phyloP scores from a whole-genome alignment of 2,329 filamentous ascomycete species.

The Talaromyces sp. region DNA sequence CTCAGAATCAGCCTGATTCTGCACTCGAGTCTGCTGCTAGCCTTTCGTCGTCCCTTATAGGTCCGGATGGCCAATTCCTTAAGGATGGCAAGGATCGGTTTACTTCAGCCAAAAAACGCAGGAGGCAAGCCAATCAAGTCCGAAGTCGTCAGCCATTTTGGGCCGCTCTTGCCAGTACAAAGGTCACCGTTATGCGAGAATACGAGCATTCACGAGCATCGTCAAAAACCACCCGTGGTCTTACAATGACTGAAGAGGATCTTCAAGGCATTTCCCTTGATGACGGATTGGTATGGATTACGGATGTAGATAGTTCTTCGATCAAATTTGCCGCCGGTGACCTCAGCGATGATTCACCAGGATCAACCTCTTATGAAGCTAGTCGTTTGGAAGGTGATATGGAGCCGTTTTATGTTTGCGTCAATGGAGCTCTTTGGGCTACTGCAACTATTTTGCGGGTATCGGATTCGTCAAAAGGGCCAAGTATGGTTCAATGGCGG shows the following conservation, averaged over 20 bases:
- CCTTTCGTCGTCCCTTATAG: conserved; percentile 41
- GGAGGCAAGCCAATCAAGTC: conserved; percentile 88
- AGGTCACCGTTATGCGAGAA: conserved; percentile 93
- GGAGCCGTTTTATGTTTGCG: conserved; percentile 66
- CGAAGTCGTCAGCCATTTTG: conserved; percentile 89
- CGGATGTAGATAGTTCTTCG: conserved; percentile 48
- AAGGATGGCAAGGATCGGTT: conserved; percentile 61
- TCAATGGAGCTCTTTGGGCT: conserved; percentile 68
- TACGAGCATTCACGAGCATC: conserved; percentile 71
- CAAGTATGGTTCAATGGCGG: conserved; percentile 54
- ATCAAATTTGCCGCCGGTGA: conserved; percentile 53
- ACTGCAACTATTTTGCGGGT: conserved; percentile 58
- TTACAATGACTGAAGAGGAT: conserved; percentile 47
- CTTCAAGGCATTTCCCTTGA: conserved; percentile 45
- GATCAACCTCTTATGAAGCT: conserved; percentile 32
- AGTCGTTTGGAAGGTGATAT: conserved; percentile 35
- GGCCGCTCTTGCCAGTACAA: conserved; percentile 92
- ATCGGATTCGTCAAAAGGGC: conserved; percentile 48
- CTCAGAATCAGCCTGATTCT: conserved; percentile 46
- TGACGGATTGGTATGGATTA: conserved; percentile 51
- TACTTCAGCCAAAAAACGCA: conserved; percentile 74
- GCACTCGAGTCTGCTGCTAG: conserved; percentile 47
- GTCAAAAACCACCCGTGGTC: conserved; percentile 41
- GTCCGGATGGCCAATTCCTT: conserved; percentile 50
- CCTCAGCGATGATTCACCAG: conserved; percentile 39